Conservation (phyloP, 306 rosid species). For the Begonia masoniana region DNA sequence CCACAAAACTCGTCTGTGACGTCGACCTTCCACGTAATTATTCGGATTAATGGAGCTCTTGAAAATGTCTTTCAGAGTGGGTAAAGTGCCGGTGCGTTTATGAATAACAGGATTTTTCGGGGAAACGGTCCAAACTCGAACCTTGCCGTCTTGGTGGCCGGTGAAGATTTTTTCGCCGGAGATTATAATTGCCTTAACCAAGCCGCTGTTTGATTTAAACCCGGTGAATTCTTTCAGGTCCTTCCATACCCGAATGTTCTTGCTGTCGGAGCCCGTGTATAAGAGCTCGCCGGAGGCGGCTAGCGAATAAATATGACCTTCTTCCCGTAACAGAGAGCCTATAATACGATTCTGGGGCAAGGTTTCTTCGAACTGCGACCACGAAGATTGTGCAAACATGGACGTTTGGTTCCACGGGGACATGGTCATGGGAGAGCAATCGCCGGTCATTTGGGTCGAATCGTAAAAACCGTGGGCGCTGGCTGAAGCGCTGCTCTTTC, state of each 20-base stretch:
- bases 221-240: slow-evolving; percentile 60
- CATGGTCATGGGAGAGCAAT: slow-evolving; percentile 66
- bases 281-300: slow-evolving; percentile 58
- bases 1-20: slow-evolving; percentile 57
- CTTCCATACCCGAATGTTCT: slow-evolving; percentile 96
- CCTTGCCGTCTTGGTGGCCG: slow-evolving; percentile 88
- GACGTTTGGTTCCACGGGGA: slow-evolving; percentile 62
- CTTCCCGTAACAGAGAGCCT: slow-evolving; percentile 63
- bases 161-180: slow-evolving; percentile 62
- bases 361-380: slow-evolving; percentile 10
- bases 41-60: slow-evolving; percentile 73
- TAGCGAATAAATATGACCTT: slow-evolving; percentile 81
- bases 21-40: slow-evolving; percentile 52
- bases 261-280: slow-evolving; percentile 89
- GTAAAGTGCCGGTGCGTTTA: slow-evolving; percentile 79
- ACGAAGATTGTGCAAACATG: slow-evolving; percentile 26
- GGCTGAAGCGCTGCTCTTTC: slow-evolving; percentile 12
- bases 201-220: slow-evolving; percentile 76
- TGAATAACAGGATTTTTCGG: slow-evolving; percentile 38
- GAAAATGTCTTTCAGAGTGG: slow-evolving; percentile 74
- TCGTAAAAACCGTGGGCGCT: slow-evolving; percentile 3
- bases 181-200: slow-evolving; percentile 71
- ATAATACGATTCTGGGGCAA: slow-evolving; percentile 25
- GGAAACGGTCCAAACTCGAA: slow-evolving; percentile 71
- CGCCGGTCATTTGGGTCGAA: slow-evolving; percentile 29